Percentiles rank a stretch among this genome's conserved stretches.
Conservation (phyloP, 1,284 basidiomycete genomes). For the Agaricales sp. region DNA sequence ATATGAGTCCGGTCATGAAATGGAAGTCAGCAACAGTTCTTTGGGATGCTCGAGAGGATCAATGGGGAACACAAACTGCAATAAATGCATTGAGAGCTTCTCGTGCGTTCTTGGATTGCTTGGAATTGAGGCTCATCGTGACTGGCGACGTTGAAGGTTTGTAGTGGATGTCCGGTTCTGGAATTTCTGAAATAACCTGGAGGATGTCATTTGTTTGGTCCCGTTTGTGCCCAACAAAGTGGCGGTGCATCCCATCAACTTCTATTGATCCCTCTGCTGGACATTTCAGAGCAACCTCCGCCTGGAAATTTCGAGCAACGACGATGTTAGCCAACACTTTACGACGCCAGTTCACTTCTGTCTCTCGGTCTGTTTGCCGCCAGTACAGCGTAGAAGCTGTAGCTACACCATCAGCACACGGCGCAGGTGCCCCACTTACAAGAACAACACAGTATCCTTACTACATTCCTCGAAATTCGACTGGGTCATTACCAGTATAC, state of each 20-base stretch:
- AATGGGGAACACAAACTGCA: constrained; percentile 19
- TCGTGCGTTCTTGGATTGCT: constrained; percentile 8
- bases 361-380: background rate
- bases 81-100: constrained; percentile 25
- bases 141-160: background rate
- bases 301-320: no score
- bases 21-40: no score
- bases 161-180: background rate
- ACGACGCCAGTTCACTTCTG: background rate
- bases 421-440: background rate
- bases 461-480: constrained; percentile 33
- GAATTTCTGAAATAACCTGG: background rate
- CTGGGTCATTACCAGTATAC: constrained; percentile 39
- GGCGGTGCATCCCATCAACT: no score
- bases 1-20: background rate
- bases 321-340: background rate
- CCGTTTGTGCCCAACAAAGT: constrained; percentile 1
- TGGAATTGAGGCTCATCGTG: background rate
- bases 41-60: constrained; percentile 1
- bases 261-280: no score
- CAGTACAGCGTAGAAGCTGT: background rate
- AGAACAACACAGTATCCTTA: constrained; percentile 21
- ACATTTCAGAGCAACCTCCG: no score
- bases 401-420: background rate
- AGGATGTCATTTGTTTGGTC: background rate